These are phyloP conservation scores for Naganishia liquefaciens DNA, from an alignment of 1,284 basidiomycete species.

Conservation along the genomic window DNA sequence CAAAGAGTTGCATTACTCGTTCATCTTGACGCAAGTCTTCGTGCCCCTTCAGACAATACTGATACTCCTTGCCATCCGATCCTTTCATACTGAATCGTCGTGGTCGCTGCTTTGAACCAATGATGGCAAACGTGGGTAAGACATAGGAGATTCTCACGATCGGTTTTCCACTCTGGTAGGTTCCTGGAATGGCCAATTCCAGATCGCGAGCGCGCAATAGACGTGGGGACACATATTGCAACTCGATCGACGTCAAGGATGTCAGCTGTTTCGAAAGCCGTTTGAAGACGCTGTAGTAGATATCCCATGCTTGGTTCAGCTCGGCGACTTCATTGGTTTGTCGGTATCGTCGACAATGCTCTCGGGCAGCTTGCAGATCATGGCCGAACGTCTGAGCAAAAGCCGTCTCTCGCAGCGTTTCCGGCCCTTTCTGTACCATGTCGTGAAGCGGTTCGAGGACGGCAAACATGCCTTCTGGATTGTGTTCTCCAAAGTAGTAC, in stretches of 20 bases:
- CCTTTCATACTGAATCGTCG: conserved; percentile 85
- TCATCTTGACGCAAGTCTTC: conserved; percentile 99
- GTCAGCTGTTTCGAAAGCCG: conserved; percentile 94
- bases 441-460: conserved; percentile 92
- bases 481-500: conserved; percentile 96
- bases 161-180: conserved; percentile 86
- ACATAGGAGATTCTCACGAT: conserved; percentile 84
- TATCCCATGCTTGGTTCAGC: conserved; percentile 98
- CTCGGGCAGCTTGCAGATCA: conserved; percentile 90
- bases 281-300: conserved; percentile 96
- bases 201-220: conserved; percentile 85
- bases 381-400: conserved; percentile 94
- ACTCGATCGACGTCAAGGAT: conserved; percentile 83
- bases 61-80: conserved; percentile 90
- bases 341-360: conserved; percentile 84
- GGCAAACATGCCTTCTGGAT: conserved; percentile 98
- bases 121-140: conserved; percentile 82
- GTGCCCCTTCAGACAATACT: conserved; percentile 94
- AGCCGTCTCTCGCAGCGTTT: conserved; percentile 91
- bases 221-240: conserved; percentile 96
- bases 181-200: conserved; percentile 93
- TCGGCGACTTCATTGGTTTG: conserved; percentile 85
- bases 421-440: conserved; percentile 79
- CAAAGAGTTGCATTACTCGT: conserved; percentile 98
- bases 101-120: conserved; percentile 97